Conservation (phyloP, 2,329 filamentous ascomycete species). For the Ophiostoma pallidulum region DNA sequence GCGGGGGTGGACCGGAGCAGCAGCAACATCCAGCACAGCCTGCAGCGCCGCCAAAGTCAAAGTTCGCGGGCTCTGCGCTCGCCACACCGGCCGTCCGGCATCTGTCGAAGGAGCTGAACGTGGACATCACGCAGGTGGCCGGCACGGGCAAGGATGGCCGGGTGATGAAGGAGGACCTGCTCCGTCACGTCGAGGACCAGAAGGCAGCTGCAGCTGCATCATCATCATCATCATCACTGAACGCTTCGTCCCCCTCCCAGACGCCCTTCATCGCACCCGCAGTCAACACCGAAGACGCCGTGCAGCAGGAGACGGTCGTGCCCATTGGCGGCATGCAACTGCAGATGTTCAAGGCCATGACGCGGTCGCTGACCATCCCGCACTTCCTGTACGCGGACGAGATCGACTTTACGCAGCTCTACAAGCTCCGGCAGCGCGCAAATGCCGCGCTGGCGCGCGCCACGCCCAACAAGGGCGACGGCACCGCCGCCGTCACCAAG, state of each 20-base stretch:
- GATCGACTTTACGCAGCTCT: slow-evolving; percentile 69
- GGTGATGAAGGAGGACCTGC: slow-evolving; percentile 86
- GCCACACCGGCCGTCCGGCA: slow-evolving; percentile 91
- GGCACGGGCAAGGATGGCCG: slow-evolving; percentile 87
- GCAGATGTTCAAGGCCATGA: slow-evolving; percentile 98
- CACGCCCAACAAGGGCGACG: slow-evolving; percentile 17
- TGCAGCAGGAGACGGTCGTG: slow-evolving; percentile 59
- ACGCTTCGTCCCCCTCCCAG: slow-evolving; percentile 20
- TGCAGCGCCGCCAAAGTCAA: slow-evolving; percentile 35
- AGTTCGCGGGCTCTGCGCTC: slow-evolving; percentile 52
- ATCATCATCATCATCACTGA: no score
- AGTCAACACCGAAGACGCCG: slow-evolving; percentile 23
- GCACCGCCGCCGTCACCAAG: slow-evolving; percentile 43
- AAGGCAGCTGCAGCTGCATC: slow-evolving; percentile 25
- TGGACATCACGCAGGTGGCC: slow-evolving; percentile 68
- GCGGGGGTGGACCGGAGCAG: no score
- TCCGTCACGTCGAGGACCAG: slow-evolving; percentile 54
- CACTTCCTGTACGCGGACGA: slow-evolving; percentile 95
- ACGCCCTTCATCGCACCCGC: slow-evolving; percentile 24
- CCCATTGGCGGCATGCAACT: slow-evolving; percentile 69
- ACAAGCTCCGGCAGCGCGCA: slow-evolving; percentile 61
- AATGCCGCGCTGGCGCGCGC: slow-evolving; percentile 49
- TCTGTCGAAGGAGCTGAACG: slow-evolving; percentile 65
- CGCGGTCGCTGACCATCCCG: slow-evolving; percentile 77
- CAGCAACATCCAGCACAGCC: neutral